Conservation (phyloP, 2,329 filamentous ascomycete genomes). For the Sporothrix pseudoabietina region DNA sequence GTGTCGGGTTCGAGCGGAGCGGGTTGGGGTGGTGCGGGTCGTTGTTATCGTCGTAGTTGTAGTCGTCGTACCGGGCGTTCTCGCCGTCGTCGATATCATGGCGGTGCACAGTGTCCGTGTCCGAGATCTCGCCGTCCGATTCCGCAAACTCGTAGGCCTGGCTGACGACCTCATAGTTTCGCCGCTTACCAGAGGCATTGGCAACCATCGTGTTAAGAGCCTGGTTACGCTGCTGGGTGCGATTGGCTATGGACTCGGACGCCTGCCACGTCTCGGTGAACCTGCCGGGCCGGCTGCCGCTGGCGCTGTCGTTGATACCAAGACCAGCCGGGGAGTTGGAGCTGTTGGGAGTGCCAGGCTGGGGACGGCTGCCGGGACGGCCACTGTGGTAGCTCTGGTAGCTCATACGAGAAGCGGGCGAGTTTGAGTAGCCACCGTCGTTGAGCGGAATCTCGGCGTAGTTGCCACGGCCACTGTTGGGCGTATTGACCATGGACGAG, state of each 20-base stretch:
- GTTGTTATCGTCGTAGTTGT: conserved; percentile 37
- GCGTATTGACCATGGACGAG: conserved; percentile 44
- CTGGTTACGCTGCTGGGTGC: conserved; percentile 57
- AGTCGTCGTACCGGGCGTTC: conserved; percentile 38
- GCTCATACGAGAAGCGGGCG: conserved; percentile 27
- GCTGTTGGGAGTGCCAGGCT: conserved; percentile 10
- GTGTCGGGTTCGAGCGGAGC: conserved; percentile 53
- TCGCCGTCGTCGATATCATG: conserved; percentile 47
- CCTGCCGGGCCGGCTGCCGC: conserved; percentile 47
- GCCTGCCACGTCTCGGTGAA: conserved; percentile 60
- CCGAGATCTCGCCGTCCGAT: conserved; percentile 37
- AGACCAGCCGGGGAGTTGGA: conserved; percentile 8
- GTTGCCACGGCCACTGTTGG: conserved; percentile 45
- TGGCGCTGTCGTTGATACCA: conserved; percentile 19
- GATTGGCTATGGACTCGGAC: conserved; percentile 56
- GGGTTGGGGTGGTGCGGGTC: conserved; percentile 53
- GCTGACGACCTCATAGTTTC: conserved; percentile 51
- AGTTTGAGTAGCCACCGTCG: conserved; percentile 42
- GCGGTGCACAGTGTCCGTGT: conserved; percentile 44
- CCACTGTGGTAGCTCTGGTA: conserved; percentile 21
- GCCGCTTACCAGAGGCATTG: conserved; percentile 42
- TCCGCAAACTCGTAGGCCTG: conserved; percentile 48
- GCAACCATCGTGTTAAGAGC: conserved; percentile 43
- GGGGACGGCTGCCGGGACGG: conserved; percentile 21
- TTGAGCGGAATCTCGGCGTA: conserved; percentile 55